Base-by-base conservation (phyloP, 352 stramenopile species). In the Globisporangium iwayamae region DNA sequence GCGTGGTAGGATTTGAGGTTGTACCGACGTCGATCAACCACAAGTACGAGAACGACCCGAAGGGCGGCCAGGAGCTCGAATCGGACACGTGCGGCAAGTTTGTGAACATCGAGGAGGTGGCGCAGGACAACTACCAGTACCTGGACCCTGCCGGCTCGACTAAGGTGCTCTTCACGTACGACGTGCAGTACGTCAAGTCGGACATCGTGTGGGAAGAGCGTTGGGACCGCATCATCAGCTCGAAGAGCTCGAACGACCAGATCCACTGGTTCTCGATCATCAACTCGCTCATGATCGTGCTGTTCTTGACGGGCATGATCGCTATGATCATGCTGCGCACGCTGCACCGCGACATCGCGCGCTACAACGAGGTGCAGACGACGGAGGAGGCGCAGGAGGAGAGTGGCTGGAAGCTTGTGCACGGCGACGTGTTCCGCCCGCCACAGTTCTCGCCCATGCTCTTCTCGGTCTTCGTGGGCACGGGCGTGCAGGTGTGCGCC, bases 201-300 rank as follows among this genome's bases (percentile, higher is more conserved):
- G 83, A 98, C 46, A 96, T 98, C 51, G 70, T 90, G 48, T 99
- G 98, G 97, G 88, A 98, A 25, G 87, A 98, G 70, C 87, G 98
- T 48, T 99, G 98, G 98, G 98, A 99, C 76, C 91, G 98, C n/a
- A 99, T 99, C 84, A 96, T 99, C 72, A 95, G 91, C 71, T 93
- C 75, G 65, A 94, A 96, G 75, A 89, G 80, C 75, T 90, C 95
- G 46, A 98, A 99, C 74, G 96, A 99, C 70, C 97, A 99, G 83
- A 99, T 99, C 71, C 98, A 99, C 74, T 99, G 98, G 83, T 99
- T 99, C 81, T 97, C 95, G 64, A 99, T 99, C 78, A 96, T 99
- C 67, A 99, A 99, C 83, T 99, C 94, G 56, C 89, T 99, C 60
- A 99, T 99, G 96, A 99, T 99, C 72, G 97, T 99, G 47, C 78